Conservation (phyloP, 805 yeast species). For the Torulaspora microellipsoides region DNA sequence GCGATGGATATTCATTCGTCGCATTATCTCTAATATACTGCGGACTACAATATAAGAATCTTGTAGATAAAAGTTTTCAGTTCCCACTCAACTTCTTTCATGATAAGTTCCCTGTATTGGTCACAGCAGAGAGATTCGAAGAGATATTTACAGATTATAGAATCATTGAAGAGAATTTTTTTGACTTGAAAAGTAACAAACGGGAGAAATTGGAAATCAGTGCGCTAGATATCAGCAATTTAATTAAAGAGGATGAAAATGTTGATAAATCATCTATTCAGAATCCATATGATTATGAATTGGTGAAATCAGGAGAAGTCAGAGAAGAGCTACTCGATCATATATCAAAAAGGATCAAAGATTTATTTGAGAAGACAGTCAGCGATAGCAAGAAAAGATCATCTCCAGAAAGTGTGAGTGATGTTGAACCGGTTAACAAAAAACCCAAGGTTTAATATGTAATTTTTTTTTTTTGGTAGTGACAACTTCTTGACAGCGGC, state of each 20-base stretch:
- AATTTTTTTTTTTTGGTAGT: too few species aligned
- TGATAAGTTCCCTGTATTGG: constrained; percentile 25
- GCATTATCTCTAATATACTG: constrained; percentile 30
- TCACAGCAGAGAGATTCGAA: constrained; percentile 22
- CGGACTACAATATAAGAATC: constrained; percentile 30
- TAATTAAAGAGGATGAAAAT: constrained; percentile 23
- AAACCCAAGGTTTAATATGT: constrained; percentile 16
- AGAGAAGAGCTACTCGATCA: constrained; percentile 29
- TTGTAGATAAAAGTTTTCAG: constrained; percentile 24
- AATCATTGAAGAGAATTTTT: constrained; percentile 33
- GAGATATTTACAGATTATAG: constrained; percentile 29
- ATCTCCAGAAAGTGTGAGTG: constrained; percentile 11
- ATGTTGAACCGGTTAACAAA: constrained; percentile 11
- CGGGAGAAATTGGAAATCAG: constrained; percentile 27
- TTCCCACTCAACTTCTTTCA: constrained; percentile 32
- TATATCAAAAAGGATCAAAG: constrained; percentile 25
- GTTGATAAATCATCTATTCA: not conserved
- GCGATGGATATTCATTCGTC: constrained; percentile 33
- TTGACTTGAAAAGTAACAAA: constrained; percentile 35
- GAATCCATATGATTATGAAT: constrained; percentile 24
- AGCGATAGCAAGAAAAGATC: constrained; percentile 23
- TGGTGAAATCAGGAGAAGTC: constrained; percentile 29
- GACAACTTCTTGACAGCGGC: too few species aligned
- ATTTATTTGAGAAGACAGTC: constrained; percentile 21
- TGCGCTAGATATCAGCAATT: constrained; percentile 20